Conservation (phyloP, 306 rosid genomes). For the Vigna angularis region DNA sequence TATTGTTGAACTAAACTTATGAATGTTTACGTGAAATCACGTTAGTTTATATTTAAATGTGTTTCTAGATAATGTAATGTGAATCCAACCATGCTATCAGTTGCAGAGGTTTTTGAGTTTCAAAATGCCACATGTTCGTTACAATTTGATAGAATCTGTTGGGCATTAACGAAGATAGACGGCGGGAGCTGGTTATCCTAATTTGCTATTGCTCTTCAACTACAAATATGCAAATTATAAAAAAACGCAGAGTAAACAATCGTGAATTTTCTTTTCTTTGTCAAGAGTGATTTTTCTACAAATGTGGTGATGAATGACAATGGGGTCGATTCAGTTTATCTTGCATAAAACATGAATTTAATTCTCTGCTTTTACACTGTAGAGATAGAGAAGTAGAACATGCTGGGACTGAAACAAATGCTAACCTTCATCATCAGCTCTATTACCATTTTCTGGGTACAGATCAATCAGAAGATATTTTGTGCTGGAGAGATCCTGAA, state of each 20-base stretch:
- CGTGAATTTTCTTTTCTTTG: conserved; percentile 28
- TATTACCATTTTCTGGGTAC: conserved; percentile 90
- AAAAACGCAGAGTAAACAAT: neutral
- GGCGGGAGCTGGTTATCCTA: conserved; percentile 15
- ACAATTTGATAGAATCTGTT: neutral
- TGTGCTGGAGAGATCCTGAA: conserved; percentile 88
- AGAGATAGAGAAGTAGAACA: conserved; percentile 76
- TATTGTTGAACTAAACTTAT: neutral
- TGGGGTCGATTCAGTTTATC: conserved; percentile 22
- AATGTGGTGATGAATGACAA: neutral
- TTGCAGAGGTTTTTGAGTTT: conserved; percentile 2
- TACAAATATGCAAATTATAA: conserved; percentile 18
- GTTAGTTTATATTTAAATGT: neutral
- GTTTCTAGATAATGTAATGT: too few relatives aligned
- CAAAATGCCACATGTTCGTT: neutral
- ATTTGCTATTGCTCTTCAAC: conserved; percentile 31
- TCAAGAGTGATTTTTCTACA: neutral
- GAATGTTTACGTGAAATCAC: neutral
- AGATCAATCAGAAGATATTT: conserved; percentile 82
- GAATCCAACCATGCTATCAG: neutral
- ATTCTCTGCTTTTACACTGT: conserved; percentile 43
- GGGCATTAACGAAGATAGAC: conserved; percentile 3
- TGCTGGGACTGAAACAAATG: conserved; percentile 92
- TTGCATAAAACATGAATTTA: conserved; percentile 29
- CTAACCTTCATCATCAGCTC: conserved; percentile 81